A percentile compares a stretch with the other conserved stretches of the same genome.
phyloP scores from a whole-genome alignment of 192 early-diverging fungal genomes.

The Entomortierella parvispora region DNA sequence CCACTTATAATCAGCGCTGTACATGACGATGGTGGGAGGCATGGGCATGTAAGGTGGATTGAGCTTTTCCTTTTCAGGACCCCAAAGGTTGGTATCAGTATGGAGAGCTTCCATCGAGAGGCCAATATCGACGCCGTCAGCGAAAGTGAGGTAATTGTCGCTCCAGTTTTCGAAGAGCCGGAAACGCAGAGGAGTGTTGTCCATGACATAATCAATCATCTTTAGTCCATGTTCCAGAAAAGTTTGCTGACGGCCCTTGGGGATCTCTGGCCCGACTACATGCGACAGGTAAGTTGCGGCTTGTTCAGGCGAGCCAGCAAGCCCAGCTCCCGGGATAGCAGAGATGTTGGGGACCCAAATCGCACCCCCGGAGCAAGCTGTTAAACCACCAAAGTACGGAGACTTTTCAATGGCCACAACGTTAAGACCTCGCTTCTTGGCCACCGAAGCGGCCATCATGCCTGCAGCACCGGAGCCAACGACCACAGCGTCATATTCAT shows the following conservation, averaged over 20 bases:
- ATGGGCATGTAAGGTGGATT: constrained; percentile 1
- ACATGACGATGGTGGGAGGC: background rate
- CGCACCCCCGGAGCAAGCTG: constrained; percentile 11
- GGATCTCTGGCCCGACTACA: constrained; percentile 10
- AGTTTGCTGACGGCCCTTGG: constrained; percentile 16
- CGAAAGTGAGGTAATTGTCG: constrained; percentile 10
- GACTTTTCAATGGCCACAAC: constrained; percentile 20
- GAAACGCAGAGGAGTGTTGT: constrained; percentile 20
- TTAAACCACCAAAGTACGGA: constrained; percentile 14
- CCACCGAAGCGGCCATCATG: constrained; percentile 16
- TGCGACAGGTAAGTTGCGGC: constrained; percentile 5
- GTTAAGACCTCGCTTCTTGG: constrained; percentile 18
- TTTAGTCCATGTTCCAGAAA: constrained; percentile 10
- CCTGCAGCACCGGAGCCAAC: constrained; percentile 21
- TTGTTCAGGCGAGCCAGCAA: constrained; percentile 4
- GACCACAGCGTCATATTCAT: constrained; percentile 20
- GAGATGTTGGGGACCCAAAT: constrained; percentile 22
- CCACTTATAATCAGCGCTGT: constrained; percentile 17
- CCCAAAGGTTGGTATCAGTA: constrained; percentile 8
- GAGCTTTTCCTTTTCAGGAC: background rate
- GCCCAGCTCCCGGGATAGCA: background rate
- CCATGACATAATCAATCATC: constrained; percentile 25
- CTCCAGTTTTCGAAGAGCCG: constrained; percentile 5
- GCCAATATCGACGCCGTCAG: constrained; percentile 7
- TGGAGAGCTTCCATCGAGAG: constrained; percentile 10